These are phyloP conservation scores for Phytophthora uliginosa DNA, from an alignment of 352 stramenopile genomes.

Conservation along the genomic window DNA sequence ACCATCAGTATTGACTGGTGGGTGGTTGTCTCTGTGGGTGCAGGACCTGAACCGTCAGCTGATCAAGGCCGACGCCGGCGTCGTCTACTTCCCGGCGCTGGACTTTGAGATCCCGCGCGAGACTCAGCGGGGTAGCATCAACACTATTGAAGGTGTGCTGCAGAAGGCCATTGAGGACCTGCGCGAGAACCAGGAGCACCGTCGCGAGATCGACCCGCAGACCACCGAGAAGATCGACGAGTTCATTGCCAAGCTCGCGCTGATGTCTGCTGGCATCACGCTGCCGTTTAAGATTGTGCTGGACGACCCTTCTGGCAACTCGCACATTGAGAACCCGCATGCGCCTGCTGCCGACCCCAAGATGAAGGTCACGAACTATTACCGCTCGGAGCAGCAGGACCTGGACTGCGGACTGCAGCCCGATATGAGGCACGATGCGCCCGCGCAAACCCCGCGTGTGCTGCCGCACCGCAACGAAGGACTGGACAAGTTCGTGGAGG, in stretches of 20 bases:
- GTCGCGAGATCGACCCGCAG: constrained; percentile 83
- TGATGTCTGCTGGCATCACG: constrained; percentile 68
- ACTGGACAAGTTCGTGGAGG: constrained; percentile 70
- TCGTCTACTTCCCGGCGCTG: constrained; percentile 78
- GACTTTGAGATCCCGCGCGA: constrained; percentile 94
- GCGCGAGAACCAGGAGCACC: constrained; percentile 81
- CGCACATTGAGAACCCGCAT: constrained; percentile 92
- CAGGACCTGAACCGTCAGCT: constrained; percentile 92
- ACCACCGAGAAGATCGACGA: constrained; percentile 82
- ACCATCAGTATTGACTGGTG: not conserved
- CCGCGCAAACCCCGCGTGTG: constrained; percentile 53
- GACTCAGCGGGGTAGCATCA: constrained; percentile 89
- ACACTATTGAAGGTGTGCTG: constrained; percentile 86
- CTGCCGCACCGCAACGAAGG: constrained; percentile 77
- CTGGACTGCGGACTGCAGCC: constrained; percentile 78
- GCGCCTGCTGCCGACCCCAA: constrained; percentile 85
- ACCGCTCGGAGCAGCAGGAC: constrained; percentile 81
- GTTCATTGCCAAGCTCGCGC: constrained; percentile 81
- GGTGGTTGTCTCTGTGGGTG: constrained; percentile 3
- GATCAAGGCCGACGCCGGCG: constrained; percentile 91
- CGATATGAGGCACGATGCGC: constrained; percentile 63
- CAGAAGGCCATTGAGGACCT: constrained; percentile 81
- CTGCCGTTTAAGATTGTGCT: constrained; percentile 90
- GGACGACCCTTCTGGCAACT: constrained; percentile 92
- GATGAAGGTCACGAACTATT: constrained; percentile 78